Percentiles rank a stretch among this genome's conserved stretches.
These are phyloP conservation scores for Sugiyamaella floridensis DNA, from an alignment of 805 yeast genomes.

Conservation along the genomic window DNA sequence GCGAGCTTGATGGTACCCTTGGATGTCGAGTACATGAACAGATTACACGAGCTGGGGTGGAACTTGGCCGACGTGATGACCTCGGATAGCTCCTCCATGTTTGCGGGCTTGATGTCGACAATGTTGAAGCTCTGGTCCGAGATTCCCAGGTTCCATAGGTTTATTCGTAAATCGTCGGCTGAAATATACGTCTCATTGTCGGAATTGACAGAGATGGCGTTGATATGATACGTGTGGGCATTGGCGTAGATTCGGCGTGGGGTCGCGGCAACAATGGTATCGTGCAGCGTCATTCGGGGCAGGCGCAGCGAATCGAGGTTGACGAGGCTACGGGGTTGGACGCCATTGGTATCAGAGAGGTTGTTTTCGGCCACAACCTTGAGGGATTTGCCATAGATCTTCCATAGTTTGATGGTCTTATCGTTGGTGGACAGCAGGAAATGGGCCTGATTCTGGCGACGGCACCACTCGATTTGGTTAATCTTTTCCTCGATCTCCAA, in stretches of 20 bases:
- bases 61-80: conserved; percentile 95
- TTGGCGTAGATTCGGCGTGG: conserved; percentile 88
- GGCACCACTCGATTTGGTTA: conserved; percentile 95
- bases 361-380: conserved; percentile 91
- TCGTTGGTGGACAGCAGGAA: conserved; percentile 88
- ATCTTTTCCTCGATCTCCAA: conserved; percentile 97
- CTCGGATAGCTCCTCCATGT: conserved; percentile 98
- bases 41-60: conserved; percentile 87
- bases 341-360: conserved; percentile 41
- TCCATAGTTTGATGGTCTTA: conserved; percentile 98
- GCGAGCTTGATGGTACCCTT: conserved; percentile 93
- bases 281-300: conserved; percentile 89
- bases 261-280: conserved; percentile 88
- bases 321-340: conserved; percentile 22
- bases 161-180: conserved; percentile 90
- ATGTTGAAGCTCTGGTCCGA: conserved; percentile 95
- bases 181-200: conserved; percentile 94
- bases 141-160: conserved; percentile 89
- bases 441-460: conserved; percentile 81
- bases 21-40: conserved; percentile 90
- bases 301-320: conserved; percentile 47
- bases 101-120: conserved; percentile 94
- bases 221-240: conserved; percentile 97
- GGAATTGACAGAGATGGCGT: conserved; percentile 87
- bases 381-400: conserved; percentile 83